Conservation (phyloP, 1,284 basidiomycete genomes). For the Trichosporon faecale region DNA sequence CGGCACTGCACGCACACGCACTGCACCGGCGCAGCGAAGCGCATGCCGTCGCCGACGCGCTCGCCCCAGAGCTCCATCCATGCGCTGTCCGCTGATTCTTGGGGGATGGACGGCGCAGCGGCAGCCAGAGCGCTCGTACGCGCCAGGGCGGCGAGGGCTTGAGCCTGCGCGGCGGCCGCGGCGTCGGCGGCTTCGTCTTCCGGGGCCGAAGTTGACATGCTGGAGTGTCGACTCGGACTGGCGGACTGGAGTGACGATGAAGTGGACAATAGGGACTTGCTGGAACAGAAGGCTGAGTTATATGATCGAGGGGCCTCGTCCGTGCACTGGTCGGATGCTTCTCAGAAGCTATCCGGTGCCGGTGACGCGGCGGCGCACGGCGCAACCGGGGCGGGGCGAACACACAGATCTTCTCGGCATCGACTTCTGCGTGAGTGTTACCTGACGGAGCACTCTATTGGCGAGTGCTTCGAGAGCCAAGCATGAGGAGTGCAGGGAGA, state of each 20-base stretch:
- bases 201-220: background rate
- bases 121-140: background rate
- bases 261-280: background rate
- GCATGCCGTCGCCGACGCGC: background rate
- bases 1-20: background rate
- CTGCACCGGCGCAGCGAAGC: background rate
- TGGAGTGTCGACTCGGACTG: too few relatives aligned
- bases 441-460: background rate
- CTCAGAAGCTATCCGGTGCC: background rate
- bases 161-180: background rate
- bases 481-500: too few relatives aligned
- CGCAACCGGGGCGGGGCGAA: background rate
- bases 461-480: background rate
- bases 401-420: background rate
- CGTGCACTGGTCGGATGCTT: background rate
- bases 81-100: background rate
- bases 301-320: background rate
- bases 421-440: background rate
- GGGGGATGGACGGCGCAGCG: background rate
- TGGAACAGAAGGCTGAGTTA: background rate
- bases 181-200: background rate
- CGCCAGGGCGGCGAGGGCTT: background rate
- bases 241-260: background rate
- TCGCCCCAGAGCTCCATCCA: constrained; percentile 4
- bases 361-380: background rate